Evolutionary conservation across 2,329 filamentous ascomycete genomes (phyloP), one percentile per base, ranked within the genome.

Genomic region (Colletotrichum lindemuthianum): DNA sequence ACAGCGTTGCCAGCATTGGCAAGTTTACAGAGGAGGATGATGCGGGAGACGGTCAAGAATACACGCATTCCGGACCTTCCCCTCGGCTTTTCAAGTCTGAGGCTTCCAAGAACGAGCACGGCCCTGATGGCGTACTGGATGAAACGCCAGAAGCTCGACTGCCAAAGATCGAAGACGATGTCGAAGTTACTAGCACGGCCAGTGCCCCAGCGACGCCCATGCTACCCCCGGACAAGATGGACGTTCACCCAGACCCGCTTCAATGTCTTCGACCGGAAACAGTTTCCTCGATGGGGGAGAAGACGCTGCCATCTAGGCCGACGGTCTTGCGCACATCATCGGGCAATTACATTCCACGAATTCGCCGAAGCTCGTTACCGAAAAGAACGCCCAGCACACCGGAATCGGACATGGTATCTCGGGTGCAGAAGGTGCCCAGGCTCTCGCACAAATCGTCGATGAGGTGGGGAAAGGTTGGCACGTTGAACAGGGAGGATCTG

Each of bases 1-100:
- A 82, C 43, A 92, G 89, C 68, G 70, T 83, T 49, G 77, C 78
- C 13, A 79, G 75, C 58, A 68, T 79, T 39, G 66, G 69, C 58
- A 75, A 71, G 50, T 53, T 52, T 10, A 71, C 69, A 54, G 66
- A 69, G 36, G 74, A 74, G 34, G 76, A 78, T 11, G 73, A 72
- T 9, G 71, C 34, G 33, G 67, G 53, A 12, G 67, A 66, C 9
- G 61, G 56, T 36, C 51, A 50, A 36, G 58, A 61, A 10, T 48
- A 44, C 36, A n/a, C 16, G 15, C 34, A 52, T 33, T 40, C 50
- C 24, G 61, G 45, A 15, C 39, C 58, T 43, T 36, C 53, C 16
- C 47, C 48, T 15, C 65, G 57, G 49, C 39, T 66, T 13, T 36
- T 24, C 13, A 54, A 52, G 40, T 51, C 45, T 10, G 60, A 66